Conservation (phyloP, 2,329 filamentous ascomycete species). For the Scolecobasidium constrictum region DNA sequence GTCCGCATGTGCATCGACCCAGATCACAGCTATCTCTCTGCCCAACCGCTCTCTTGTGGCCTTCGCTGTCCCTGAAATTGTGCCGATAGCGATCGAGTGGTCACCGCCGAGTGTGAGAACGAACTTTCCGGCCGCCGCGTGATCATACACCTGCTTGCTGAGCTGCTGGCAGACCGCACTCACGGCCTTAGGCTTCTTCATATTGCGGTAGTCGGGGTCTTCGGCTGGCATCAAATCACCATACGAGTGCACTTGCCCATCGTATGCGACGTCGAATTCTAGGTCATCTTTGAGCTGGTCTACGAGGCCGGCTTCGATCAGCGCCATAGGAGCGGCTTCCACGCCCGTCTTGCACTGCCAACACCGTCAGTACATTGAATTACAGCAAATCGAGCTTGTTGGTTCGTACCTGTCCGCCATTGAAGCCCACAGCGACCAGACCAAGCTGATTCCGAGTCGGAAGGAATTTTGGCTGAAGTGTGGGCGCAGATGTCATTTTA, state of each 20-base stretch:
- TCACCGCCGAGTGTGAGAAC: slow-evolving; percentile 92
- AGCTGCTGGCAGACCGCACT: slow-evolving; percentile 75
- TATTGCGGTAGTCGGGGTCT: slow-evolving; percentile 75
- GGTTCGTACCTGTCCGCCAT: slow-evolving; percentile 73
- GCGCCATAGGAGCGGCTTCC: slow-evolving; percentile 77
- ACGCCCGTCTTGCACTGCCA: slow-evolving; percentile 77
- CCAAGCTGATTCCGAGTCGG: slow-evolving; percentile 69
- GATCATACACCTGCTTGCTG: slow-evolving; percentile 73
- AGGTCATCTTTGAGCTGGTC: slow-evolving; percentile 74
- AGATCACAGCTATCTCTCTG: slow-evolving; percentile 86
- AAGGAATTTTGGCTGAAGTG: slow-evolving; percentile 64
- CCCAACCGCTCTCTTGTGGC: slow-evolving; percentile 73
- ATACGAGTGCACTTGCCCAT: slow-evolving; percentile 74
- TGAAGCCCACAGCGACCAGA: slow-evolving; percentile 91
- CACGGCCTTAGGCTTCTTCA: slow-evolving; percentile 88
- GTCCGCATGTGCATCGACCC: slow-evolving; percentile 96
- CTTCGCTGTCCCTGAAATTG: slow-evolving; percentile 75
- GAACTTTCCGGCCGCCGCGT: slow-evolving; percentile 72
- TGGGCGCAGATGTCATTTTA: slow-evolving; percentile 44
- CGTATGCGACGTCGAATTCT: slow-evolving; percentile 77
- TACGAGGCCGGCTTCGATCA: slow-evolving; percentile 82
- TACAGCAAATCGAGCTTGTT: slow-evolving; percentile 10
- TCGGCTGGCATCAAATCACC: slow-evolving; percentile 56
- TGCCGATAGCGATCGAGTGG: slow-evolving; percentile 93
- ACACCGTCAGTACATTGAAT: slow-evolving; percentile 10